These are phyloP conservation scores for Mucor piriformis DNA, from an alignment of 371 early-diverging fungal genomes.

Conservation along the genomic window DNA sequence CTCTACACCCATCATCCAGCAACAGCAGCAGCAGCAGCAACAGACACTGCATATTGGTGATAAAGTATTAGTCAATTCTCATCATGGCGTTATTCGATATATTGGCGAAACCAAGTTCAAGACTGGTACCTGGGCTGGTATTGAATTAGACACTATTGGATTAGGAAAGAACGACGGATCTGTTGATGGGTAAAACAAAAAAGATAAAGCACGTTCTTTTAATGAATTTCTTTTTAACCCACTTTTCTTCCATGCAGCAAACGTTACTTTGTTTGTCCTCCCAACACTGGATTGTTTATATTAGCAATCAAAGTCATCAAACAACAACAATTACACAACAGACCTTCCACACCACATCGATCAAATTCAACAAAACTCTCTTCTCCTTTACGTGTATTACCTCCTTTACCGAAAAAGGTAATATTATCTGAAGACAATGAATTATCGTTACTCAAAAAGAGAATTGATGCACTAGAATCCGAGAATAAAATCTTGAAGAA, in stretches of 20 bases:
- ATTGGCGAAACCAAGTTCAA: conserved; percentile 71
- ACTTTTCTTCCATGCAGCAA: conserved; percentile 6
- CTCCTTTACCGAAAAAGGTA: conserved; percentile 11
- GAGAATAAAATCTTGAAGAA: conserved; percentile 17
- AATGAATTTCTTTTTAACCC: background rate
- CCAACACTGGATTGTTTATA: conserved; percentile 31
- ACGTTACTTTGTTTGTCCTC: conserved; percentile 33
- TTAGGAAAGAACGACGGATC: conserved; percentile 79
- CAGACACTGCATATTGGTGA: conserved; percentile 15
- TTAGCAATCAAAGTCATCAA: conserved; percentile 17
- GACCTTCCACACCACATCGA: conserved; percentile 24
- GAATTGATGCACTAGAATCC: conserved; percentile 16
- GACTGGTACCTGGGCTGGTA: conserved; percentile 77
- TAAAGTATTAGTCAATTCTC: conserved; percentile 14
- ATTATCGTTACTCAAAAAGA: conserved; percentile 2
- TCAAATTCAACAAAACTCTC: conserved; percentile 1
- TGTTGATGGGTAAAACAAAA: conserved; percentile 54
- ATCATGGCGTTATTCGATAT: conserved; percentile 63
- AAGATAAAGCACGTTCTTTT: background rate
- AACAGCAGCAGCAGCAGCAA: conserved; percentile 1
- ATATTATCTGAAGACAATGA: background rate
- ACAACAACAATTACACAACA: conserved; percentile 5
- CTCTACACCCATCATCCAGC: conserved; percentile 8
- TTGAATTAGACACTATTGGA: conserved; percentile 69
- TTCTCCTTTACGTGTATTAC: background rate